These are phyloP conservation scores for Aspergillus pseudotamarii DNA, from an alignment of 2,329 filamentous ascomycete genomes.

Conservation along the genomic window DNA sequence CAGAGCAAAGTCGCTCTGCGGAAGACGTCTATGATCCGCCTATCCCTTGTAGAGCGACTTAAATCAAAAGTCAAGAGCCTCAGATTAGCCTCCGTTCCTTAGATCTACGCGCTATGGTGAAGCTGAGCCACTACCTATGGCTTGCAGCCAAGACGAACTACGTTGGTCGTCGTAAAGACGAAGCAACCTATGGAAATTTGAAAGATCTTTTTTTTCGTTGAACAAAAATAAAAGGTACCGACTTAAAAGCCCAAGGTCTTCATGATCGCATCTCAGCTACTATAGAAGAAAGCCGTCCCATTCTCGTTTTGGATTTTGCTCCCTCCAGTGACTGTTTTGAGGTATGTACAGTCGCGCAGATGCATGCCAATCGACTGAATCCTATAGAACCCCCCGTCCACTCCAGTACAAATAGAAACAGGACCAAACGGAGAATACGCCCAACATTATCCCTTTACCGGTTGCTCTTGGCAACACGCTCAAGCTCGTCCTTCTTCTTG, in stretches of 20 bases:
- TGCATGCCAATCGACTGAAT: constrained; percentile 46
- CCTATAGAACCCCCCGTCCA: constrained; percentile 45
- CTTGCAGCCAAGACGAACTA: not conserved
- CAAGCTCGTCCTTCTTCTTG: constrained; percentile 99
- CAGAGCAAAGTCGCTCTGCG: not conserved
- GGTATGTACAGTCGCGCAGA: constrained; percentile 46
- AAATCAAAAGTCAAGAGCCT: not conserved
- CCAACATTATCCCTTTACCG: constrained; percentile 71
- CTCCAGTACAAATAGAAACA: constrained; percentile 44
- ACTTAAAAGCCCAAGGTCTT: constrained; percentile 33
- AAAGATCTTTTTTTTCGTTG: constrained; percentile 24
- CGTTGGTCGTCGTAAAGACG: not conserved
- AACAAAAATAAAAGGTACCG: constrained; percentile 28
- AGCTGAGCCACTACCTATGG: not conserved
- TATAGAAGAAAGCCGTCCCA: constrained; percentile 43
- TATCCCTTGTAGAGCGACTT: not conserved
- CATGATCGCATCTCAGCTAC: constrained; percentile 48
- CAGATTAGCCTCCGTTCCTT: not conserved
- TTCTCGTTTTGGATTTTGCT: constrained; percentile 42
- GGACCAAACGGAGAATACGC: constrained; percentile 43
- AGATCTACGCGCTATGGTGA: not conserved
- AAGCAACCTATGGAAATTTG: constrained; percentile 10
- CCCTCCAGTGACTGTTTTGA: constrained; percentile 40
- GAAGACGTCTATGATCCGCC: not conserved
- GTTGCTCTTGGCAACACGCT: constrained; percentile 99